phyloP scores from a whole-genome alignment of 768 basidiomycete species.

The Pleurotus sapidus region DNA sequence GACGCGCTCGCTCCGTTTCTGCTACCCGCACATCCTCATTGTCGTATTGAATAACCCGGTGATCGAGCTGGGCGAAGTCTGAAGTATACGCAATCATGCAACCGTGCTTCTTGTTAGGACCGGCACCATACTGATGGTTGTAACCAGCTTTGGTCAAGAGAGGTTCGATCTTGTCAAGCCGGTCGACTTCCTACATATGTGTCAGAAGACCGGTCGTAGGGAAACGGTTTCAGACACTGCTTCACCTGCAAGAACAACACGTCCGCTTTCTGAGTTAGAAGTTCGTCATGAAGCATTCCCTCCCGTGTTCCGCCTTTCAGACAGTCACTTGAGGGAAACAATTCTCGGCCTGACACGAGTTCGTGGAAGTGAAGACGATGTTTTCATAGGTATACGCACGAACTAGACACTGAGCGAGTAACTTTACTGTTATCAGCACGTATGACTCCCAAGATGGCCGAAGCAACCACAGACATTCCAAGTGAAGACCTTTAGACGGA shows the following conservation, averaged over 20 bases:
- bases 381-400: conserved; percentile 49
- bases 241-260: conserved; percentile 83
- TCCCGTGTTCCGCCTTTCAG: conserved; percentile 72
- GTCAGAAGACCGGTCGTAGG: conserved; percentile 3
- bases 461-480: conserved; percentile 73
- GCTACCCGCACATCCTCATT: conserved; percentile 47
- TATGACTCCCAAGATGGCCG: conserved; percentile 3
- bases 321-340: conserved; percentile 86
- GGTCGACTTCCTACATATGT: conserved; percentile 76
- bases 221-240: background rate
- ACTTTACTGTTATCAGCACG: conserved; percentile 33
- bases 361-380: background rate
- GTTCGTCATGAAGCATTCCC: conserved; percentile 74
- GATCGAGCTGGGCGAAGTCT: conserved; percentile 43
- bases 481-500: conserved; percentile 58
- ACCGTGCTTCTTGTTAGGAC: conserved; percentile 79
- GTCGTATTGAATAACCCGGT: conserved; percentile 67
- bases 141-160: conserved; percentile 65
- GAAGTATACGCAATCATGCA: conserved; percentile 77
- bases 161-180: conserved; percentile 69
- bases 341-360: conserved; percentile 55
- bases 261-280: conserved; percentile 71
- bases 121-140: conserved; percentile 59
- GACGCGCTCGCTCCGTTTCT: conserved; percentile 30
- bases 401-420: conserved; percentile 77